phyloP scores from a whole-genome alignment of 495 filamentous ascomycete species.

The Monascus purpureus region DNA sequence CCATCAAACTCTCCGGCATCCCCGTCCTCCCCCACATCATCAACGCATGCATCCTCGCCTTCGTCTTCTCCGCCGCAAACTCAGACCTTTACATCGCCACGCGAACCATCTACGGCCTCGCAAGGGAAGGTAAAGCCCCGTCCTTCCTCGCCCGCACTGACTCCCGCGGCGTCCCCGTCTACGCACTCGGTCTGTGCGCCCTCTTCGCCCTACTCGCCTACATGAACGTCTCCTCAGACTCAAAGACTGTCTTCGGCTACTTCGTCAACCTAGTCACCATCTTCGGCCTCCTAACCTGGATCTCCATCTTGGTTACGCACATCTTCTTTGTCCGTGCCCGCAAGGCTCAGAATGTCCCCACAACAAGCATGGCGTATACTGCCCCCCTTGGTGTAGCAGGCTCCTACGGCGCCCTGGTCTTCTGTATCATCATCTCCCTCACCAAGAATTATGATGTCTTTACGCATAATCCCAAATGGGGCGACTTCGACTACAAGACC shows the following conservation, averaged over 20 bases:
- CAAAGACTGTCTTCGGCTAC: constrained; percentile 61
- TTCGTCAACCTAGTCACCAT: constrained; percentile 77
- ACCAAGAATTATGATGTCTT: constrained; percentile 75
- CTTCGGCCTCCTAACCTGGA: constrained; percentile 71
- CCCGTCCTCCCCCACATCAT: constrained; percentile 38
- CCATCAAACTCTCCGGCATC: constrained; percentile 41
- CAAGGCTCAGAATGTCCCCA: constrained; percentile 51
- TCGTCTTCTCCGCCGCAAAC: constrained; percentile 69
- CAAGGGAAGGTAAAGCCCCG: constrained; percentile 64
- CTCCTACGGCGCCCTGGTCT: constrained; percentile 50
- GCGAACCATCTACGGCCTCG: constrained; percentile 66
- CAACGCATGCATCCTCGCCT: constrained; percentile 59
- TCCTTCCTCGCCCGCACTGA: constrained; percentile 56
- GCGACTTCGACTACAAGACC: constrained; percentile 51
- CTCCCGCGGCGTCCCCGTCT: constrained; percentile 59
- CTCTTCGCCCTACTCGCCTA: constrained; percentile 56
- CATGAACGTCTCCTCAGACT: constrained; percentile 59
- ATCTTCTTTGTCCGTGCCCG: constrained; percentile 67
- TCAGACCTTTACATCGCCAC: constrained; percentile 65
- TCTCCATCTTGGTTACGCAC: constrained; percentile 71
- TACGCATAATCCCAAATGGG: constrained; percentile 31
- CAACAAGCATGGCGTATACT: constrained; percentile 51
- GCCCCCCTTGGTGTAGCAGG: constrained; percentile 58
- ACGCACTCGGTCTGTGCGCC: constrained; percentile 47
- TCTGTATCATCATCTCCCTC: constrained; percentile 56